Conservation (phyloP, 2,329 filamentous ascomycete species). For the Talaromyces funiculosus region DNA sequence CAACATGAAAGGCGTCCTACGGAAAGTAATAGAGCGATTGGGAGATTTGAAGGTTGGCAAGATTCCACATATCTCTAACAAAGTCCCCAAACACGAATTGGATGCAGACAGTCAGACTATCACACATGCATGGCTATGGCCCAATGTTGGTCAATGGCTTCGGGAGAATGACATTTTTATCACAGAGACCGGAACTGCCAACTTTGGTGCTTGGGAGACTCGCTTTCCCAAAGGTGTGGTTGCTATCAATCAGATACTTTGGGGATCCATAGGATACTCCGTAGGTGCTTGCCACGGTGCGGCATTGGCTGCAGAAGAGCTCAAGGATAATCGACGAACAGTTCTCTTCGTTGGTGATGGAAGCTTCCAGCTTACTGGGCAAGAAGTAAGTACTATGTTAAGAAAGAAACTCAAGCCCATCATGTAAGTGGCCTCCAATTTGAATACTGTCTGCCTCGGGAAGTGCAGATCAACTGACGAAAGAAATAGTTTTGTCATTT, state of each 20-base stretch:
- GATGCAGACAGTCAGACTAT: constrained; percentile 34
- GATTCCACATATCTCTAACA: constrained; percentile 49
- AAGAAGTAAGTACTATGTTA: constrained; percentile 59
- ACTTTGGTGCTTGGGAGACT: constrained; percentile 50
- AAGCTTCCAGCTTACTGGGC: constrained; percentile 60
- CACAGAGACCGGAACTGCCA: constrained; percentile 54
- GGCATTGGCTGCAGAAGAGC: constrained; percentile 44
- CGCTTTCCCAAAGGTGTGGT: constrained; percentile 46
- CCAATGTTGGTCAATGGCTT: constrained; percentile 44
- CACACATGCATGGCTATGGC: constrained; percentile 47
- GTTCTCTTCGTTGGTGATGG: constrained; percentile 59
- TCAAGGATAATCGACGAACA: constrained; percentile 38
- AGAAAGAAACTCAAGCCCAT: constrained; percentile 64
- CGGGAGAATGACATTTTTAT: constrained; percentile 51
- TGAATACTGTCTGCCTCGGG: not conserved
- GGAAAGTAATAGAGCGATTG: constrained; percentile 58
- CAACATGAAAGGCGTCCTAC: constrained; percentile 71
- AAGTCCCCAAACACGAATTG: constrained; percentile 32
- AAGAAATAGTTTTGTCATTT: constrained; percentile 58
- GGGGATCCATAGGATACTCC: constrained; percentile 58
- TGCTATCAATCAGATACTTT: constrained; percentile 50
- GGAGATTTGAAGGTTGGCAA: constrained; percentile 51
- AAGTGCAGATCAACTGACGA: not conserved
- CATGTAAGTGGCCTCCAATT: constrained; percentile 49
- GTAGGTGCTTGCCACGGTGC: constrained; percentile 54